These are phyloP conservation scores for Saccharomycopsis oosterbeekiorum DNA, from an alignment of 805 yeast genomes.

Conservation along the genomic window DNA sequence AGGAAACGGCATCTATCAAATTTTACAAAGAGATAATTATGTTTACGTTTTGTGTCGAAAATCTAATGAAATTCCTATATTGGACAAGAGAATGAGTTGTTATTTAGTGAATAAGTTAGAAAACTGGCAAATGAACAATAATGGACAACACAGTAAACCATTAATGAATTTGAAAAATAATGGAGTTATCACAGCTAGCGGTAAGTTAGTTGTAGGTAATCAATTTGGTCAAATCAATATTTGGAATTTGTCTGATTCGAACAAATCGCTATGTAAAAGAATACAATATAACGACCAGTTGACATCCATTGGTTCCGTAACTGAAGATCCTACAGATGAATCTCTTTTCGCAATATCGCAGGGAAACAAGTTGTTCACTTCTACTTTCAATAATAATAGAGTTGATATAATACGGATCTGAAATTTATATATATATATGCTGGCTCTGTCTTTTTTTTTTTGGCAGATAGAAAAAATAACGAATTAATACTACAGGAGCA, in stretches of 20 bases:
- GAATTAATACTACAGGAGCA: too few species aligned
- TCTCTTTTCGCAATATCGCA: not conserved
- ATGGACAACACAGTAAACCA: not conserved
- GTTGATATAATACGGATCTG: not conserved
- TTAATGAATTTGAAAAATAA: constrained; percentile 21
- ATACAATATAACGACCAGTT: not conserved
- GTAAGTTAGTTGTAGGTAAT: constrained; percentile 24
- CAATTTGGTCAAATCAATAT: constrained; percentile 16
- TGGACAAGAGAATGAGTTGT: constrained; percentile 29
- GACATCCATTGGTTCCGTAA: not conserved
- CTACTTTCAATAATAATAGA: not conserved
- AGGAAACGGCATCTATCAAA: constrained; percentile 29
- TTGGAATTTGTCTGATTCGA: constrained; percentile 3
- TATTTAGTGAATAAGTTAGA: constrained; percentile 10
- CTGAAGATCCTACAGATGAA: not conserved
- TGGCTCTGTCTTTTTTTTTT: not conserved
- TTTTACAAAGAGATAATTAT: constrained; percentile 29
- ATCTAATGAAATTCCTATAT: constrained; percentile 24
- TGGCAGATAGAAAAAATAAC: not conserved
- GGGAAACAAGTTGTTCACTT: not conserved
- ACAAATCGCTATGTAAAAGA: not conserved
- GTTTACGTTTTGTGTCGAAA: constrained; percentile 27
- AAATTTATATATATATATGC: not conserved
- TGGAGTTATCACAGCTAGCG: constrained; percentile 20
- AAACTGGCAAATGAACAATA: constrained; percentile 1